Base-by-base conservation (phyloP, 768 basidiomycete genomes). In the Trametes cubensis region DNA sequence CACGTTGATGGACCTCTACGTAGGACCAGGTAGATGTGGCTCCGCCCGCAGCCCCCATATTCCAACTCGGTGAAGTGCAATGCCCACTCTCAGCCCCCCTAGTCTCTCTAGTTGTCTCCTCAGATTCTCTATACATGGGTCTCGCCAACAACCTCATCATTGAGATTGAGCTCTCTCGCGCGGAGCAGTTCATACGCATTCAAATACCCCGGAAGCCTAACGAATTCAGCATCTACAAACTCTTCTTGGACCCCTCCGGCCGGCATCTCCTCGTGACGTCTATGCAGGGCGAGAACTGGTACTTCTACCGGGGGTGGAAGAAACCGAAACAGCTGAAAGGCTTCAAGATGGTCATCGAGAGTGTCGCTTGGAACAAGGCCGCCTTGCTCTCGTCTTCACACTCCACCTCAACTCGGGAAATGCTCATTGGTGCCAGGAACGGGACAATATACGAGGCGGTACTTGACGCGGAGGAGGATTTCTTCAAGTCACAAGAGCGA, bases 181-280 rank as follows among this genome's bases (percentile, higher is more conserved):
- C 94, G 0, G 93, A 95, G 69, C 91, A 94, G 70, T 87, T 98
- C 49, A 76, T 90, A 65, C 90, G 89, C 70, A 82, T 98, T 14
- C 87, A 81, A 48, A 87, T 92, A 61, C 86, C 86, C 4, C 82
- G 86, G 61, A 92, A 91, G 72, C 81, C 84, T 0, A 77, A 80
- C n/a, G 90, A 94, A 62, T 83, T 92, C 79, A 79, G 82, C 8
- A 85, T 98, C 49, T 77, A 89, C 78, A 89, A 89, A 70, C 75
- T 98, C 55, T 98, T 95, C 76, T 84, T 92, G 72, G 95, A 98
- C 73, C 95, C 95, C 15, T 90, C 94, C 0, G 95, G 95, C 4
- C 82, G 91, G 38, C 97, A 98, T 76, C 83, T 96, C 52, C 75
- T 98, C 44, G 81, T 96, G 55, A 92, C 93, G 0, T 95, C 94